Percentiles rank a stretch among this genome's conserved stretches.
Conservation (phyloP, 805 yeast genomes). For the Ogataea pini region DNA sequence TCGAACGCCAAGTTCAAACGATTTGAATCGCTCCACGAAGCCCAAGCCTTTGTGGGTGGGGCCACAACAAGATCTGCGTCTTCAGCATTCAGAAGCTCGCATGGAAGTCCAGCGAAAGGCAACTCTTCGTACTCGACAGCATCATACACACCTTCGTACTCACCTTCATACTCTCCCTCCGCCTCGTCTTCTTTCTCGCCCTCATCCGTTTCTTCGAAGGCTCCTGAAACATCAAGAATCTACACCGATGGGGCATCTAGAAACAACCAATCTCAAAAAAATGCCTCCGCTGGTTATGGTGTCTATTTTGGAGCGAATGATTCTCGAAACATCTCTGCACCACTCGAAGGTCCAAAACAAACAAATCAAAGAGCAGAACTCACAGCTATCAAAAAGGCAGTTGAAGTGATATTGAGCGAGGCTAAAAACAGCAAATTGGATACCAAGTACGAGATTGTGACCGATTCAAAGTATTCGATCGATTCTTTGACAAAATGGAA, state of each 20-base stretch:
- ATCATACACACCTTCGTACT: too few species aligned
- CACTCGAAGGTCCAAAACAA: constrained; percentile 49
- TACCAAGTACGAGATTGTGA: constrained; percentile 44
- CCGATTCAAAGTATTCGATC: constrained; percentile 74
- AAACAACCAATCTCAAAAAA: constrained; percentile 49
- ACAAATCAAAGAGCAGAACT: constrained; percentile 86
- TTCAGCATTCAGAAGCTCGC: too few species aligned
- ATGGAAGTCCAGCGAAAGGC: too few species aligned
- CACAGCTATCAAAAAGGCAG: constrained; percentile 60
- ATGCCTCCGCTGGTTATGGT: constrained; percentile 67
- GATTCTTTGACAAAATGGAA: constrained; percentile 61
- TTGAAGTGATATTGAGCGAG: constrained; percentile 41
- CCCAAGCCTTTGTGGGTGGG: constrained; percentile 41
- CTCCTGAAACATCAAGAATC: constrained; percentile 29
- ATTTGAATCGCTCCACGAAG: constrained; percentile 51
- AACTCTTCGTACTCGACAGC: background rate
- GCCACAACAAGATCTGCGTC: constrained; percentile 1
- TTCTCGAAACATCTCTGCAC: constrained; percentile 53
- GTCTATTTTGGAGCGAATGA: constrained; percentile 64
- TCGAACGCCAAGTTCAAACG: constrained; percentile 58
- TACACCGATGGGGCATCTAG: constrained; percentile 82
- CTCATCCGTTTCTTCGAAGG: too few species aligned
- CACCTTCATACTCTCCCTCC: too few species aligned
- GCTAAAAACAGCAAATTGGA: constrained; percentile 26
- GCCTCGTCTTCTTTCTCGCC: too few species aligned